Conservation (phyloP, 495 filamentous ascomycete species). For the Penicillium macrosclerotiorum region DNA sequence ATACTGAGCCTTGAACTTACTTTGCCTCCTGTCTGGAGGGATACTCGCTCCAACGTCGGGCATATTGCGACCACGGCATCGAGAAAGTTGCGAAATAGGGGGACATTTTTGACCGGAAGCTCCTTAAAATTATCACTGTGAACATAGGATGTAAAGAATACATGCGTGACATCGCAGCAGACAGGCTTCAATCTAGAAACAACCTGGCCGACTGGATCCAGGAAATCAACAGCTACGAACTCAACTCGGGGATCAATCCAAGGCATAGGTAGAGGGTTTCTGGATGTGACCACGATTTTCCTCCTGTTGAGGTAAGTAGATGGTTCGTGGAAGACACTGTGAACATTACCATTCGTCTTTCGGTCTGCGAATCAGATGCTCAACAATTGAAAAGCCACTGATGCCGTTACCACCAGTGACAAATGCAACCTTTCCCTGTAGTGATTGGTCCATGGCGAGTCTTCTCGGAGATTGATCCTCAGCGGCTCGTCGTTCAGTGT, state of each 20-base stretch:
- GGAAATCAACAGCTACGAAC: conserved; percentile 23
- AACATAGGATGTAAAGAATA: conserved; percentile 30
- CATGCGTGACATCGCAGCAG: conserved; percentile 27
- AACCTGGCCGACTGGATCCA: conserved; percentile 11
- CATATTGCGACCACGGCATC: conserved; percentile 18
- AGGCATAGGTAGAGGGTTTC: conserved; percentile 15
- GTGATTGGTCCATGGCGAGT: not conserved
- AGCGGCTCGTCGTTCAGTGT: too few relatives aligned
- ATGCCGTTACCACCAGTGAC: conserved; percentile 35
- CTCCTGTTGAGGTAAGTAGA: conserved; percentile 7
- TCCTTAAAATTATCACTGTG: conserved; percentile 29
- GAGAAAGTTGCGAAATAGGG: conserved; percentile 32
- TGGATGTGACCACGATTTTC: conserved; percentile 28
- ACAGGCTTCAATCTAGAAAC: conserved; percentile 3
- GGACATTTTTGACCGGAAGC: conserved; percentile 18
- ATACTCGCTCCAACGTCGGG: conserved; percentile 16
- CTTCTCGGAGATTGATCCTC: too few relatives aligned
- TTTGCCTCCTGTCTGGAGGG: conserved; percentile 29
- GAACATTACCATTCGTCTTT: conserved; percentile 26
- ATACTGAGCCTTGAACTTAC: conserved; percentile 8
- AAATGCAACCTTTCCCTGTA: conserved; percentile 28
- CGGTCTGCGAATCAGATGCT: conserved; percentile 20
- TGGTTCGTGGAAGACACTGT: too few relatives aligned
- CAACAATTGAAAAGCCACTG: conserved; percentile 26
- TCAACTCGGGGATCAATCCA: conserved; percentile 22